phyloP scores from a whole-genome alignment of 495 filamentous ascomycete genomes.

The Aspergillus asperescens region DNA sequence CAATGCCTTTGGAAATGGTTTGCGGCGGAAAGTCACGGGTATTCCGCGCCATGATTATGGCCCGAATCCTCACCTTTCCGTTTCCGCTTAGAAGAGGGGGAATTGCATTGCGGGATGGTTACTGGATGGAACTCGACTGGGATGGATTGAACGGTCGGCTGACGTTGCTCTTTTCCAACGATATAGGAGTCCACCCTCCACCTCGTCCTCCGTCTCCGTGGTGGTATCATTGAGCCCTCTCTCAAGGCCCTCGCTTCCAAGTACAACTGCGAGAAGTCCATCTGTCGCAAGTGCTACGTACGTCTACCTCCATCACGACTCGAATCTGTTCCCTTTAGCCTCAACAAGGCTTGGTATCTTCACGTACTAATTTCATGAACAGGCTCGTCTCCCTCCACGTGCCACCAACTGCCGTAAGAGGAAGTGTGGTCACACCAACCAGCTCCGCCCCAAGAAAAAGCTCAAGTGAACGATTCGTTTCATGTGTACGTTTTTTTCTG shows the following conservation, averaged over 20 bases:
- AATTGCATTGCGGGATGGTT: background rate
- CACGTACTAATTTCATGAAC: constrained; percentile 2
- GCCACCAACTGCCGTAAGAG: constrained; percentile 99
- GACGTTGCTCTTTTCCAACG: constrained; percentile 22
- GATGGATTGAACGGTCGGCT: constrained; percentile 18
- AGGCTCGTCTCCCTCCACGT: constrained; percentile 95
- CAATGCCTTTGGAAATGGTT: background rate
- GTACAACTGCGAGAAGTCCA: constrained; percentile 99
- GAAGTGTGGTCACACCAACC: constrained; percentile 99
- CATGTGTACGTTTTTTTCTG: constrained; percentile 44
- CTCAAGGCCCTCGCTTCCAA: constrained; percentile 97
- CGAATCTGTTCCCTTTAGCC: background rate
- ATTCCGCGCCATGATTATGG: background rate
- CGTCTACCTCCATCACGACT: constrained; percentile 28
- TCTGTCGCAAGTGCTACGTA: constrained; percentile 99
- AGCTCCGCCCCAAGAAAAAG: constrained; percentile 99
- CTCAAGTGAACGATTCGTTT: constrained; percentile 72
- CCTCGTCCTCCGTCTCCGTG: constrained; percentile 97
- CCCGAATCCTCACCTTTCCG: background rate
- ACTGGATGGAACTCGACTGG: background rate
- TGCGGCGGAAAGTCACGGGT: background rate
- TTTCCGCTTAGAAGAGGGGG: constrained; percentile 1
- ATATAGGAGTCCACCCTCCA: constrained; percentile 95
- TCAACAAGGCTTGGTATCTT: background rate
- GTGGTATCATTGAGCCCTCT: constrained; percentile 98